These are phyloP conservation scores for Aureobasidium zeae DNA, from an alignment of 2,329 filamentous ascomycete genomes.

Conservation along the genomic window DNA sequence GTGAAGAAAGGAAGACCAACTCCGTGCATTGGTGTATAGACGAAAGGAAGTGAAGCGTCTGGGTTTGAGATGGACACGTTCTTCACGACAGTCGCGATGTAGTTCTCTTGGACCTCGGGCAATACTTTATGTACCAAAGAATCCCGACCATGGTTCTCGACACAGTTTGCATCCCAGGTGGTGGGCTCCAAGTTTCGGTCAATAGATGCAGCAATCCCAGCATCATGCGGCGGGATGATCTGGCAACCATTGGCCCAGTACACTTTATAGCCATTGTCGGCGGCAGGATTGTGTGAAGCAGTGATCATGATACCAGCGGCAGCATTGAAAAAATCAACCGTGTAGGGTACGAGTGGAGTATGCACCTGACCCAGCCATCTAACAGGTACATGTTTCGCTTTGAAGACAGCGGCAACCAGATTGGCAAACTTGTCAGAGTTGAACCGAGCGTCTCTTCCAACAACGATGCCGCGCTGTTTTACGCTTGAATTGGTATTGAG, in stretches of 20 bases:
- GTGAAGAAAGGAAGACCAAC: conserved; percentile 43
- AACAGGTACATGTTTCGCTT: conserved; percentile 49
- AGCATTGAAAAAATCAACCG: conserved; percentile 44
- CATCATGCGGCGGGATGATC: conserved; percentile 55
- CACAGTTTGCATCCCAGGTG: conserved; percentile 32
- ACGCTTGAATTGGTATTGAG: conserved; percentile 33
- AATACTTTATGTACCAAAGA: conserved; percentile 7
- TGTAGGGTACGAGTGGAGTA: conserved; percentile 55
- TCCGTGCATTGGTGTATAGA: conserved; percentile 50
- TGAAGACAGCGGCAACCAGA: conserved; percentile 51
- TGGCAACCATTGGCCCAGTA: conserved; percentile 58
- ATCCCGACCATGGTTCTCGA: neutral
- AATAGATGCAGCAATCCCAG: conserved; percentile 49
- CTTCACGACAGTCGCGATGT: conserved; percentile 1
- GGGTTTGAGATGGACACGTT: neutral
- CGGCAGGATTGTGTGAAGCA: conserved; percentile 55
- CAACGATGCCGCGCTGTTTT: conserved; percentile 44
- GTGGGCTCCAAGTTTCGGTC: conserved; percentile 45
- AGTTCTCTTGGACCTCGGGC: conserved; percentile 6
- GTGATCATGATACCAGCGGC: conserved; percentile 57
- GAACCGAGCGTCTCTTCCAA: conserved; percentile 54
- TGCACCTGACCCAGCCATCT: conserved; percentile 50
- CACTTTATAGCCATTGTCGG: conserved; percentile 60
- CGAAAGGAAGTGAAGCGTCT: conserved; percentile 30
- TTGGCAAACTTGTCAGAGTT: conserved; percentile 53